Evolutionary conservation across 257 asterid species (phyloP).

Genomic region (Solanum lycopersicoides): DNA sequence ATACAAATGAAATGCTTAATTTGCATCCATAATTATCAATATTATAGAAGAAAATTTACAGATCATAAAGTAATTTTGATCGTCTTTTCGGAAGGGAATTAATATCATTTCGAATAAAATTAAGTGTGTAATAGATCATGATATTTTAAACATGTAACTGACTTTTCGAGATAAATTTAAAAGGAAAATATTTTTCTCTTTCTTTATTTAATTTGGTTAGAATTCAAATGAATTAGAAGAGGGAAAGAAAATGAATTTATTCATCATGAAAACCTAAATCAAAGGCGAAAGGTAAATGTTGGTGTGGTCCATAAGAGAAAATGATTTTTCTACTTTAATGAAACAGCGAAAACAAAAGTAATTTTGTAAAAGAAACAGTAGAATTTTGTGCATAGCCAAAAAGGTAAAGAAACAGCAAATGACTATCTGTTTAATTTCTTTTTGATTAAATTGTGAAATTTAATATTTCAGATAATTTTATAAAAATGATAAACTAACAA

Average conservation of each 20-base stretch:
- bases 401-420: no score
- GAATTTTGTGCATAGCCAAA: neutral
- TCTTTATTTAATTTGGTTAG: neutral
- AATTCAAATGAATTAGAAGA: neutral
- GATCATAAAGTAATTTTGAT: no score
- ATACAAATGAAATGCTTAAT: no score
- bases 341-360: neutral
- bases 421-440: no score
- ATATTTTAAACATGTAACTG: no score
- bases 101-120: no score
- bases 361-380: neutral
- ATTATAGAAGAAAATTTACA: no score
- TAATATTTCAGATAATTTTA: neutral
- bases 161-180: no score
- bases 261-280: neutral
- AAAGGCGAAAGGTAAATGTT: neutral
- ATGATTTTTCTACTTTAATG: neutral
- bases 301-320: neutral
- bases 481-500: neutral
- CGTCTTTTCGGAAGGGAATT: no score
- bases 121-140: no score
- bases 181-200: neutral
- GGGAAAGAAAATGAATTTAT: neutral
- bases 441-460: no score
- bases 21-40: no score